Evolutionary conservation across 2,329 filamentous ascomycete genomes (phyloP), one percentile per base, ranked within the genome.

Genomic region (Ophiostoma sp.): DNA sequence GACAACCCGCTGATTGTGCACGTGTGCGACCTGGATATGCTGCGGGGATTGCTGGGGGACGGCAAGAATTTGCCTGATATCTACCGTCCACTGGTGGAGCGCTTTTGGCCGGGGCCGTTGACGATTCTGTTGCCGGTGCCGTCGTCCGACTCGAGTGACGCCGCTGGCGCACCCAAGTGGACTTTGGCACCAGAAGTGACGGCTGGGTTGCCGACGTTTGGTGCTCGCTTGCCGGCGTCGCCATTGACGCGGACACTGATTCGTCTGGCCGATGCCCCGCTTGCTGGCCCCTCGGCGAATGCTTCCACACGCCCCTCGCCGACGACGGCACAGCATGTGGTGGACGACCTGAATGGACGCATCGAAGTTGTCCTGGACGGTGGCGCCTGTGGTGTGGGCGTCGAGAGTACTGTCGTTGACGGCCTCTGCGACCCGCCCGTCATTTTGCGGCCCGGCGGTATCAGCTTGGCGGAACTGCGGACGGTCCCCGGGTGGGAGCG

Each of bases 1-100:
- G 96, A 99, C 80, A 99, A 99, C 81, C 96, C 96, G 22, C 88
- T 99, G 74, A 99, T 99, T 77, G 91, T 98, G 31, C 96, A 99
- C 81, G 87, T 98, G 71, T 91, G 91, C 78, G 96, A 96, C 72
- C 82, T 98, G 12, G 83, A 87, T 28, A 96, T 97, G 87, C 84
- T 97, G 73, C 86, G 91, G 72, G 82, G 82, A 3, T 81, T 97
- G 11, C 83, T 97, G 48, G 77, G 76, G 6, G 25, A 48, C 12
- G 55, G 22, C 12, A 75, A 79, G 11, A 84, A 85, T 75, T 86
- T 98, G 57, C 94, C 95, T 0, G 81, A 84, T 0, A 92, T 95
- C 78, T 99, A 99, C 82, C 86, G 86, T 73, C 85, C 93, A 0
- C 83, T 99, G 28, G 93, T 98, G 73, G 84, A 89, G 72, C 87